Evolutionary conservation across 306 rosid species (phyloP), one percentile per base, ranked within the genome.

Genomic region (Malus orientalis): DNA sequence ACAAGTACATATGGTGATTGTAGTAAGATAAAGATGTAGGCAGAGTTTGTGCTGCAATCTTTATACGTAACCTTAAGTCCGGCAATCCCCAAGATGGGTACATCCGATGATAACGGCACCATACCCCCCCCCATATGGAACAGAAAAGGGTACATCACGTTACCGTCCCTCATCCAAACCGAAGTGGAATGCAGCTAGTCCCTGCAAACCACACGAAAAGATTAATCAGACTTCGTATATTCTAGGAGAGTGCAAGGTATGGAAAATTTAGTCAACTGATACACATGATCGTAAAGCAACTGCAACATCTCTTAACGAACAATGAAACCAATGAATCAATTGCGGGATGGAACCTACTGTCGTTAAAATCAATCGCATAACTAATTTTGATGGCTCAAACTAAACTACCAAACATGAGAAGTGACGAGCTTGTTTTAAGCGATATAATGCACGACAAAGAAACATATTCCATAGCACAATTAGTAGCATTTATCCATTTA

Each of bases 141-240:
- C 69, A 18, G 70, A 29, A 61, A 61, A 1, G 3, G 58, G 22
- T 73, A 59, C 9, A 15, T 33, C 62, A 20, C 40, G 16, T 33
- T 55, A 44, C 16, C 5, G 55, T 32, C 16, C 18, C 8, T 5
- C 5, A 5, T 25, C 29, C 18, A 15, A 20, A 4, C 49, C 1
- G 45, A n/a, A 60, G 49, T 51, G 67, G 69, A 51, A 76, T 76
- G 73, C 71, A 67, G 27, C 87, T 90, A 90, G 85, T 90, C 96
- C 96, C 96, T 90, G 92, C 67, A 88, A 72, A 49, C 63, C 74
- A 79, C 20, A 78, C 38, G 67, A 67, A 25, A 42, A 74, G 70
- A 84, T 30, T 19, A 67, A 61, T 70, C 13, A 19, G 1, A 44
- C 78, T 60, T 14, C 3, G 3, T 29, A 33, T 32, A n/a, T 16